These are phyloP conservation scores for Russula ochroleuca DNA, from an alignment of 768 basidiomycete species.

Conservation along the genomic window DNA sequence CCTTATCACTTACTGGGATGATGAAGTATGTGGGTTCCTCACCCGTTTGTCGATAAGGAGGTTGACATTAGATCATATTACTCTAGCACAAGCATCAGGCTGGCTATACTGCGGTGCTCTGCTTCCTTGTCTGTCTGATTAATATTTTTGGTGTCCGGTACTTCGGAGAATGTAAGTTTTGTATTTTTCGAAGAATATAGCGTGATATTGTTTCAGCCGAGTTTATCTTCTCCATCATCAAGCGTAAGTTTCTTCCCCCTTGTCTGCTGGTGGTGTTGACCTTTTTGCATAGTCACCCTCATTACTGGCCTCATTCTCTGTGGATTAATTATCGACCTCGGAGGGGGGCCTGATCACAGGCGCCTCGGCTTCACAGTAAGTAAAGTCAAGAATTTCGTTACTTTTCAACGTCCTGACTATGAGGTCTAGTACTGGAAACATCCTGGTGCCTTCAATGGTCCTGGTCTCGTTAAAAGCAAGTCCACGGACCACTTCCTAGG, in stretches of 20 bases:
- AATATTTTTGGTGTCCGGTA: constrained; percentile 70
- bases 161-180: constrained; percentile 50
- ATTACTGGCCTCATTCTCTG: constrained; percentile 57
- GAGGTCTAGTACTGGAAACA: constrained; percentile 56
- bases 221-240: constrained; percentile 62
- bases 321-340: constrained; percentile 70
- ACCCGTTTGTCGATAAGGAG: neutral
- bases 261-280: constrained; percentile 25
- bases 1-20: constrained; percentile 69
- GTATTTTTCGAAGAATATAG: neutral
- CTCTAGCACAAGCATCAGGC: constrained; percentile 45
- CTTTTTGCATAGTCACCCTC: constrained; percentile 42
- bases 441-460: constrained; percentile 52
- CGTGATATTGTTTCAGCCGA: constrained; percentile 40
- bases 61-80: neutral
- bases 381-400: constrained; percentile 12
- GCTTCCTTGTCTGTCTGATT: constrained; percentile 53
- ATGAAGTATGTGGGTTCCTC: constrained; percentile 40
- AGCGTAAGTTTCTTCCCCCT: constrained; percentile 40
- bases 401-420: neutral
- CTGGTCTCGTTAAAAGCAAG: constrained; percentile 33
- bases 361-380: constrained; percentile 63
- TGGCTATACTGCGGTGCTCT: constrained; percentile 57
- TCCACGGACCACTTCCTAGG: constrained; percentile 44
- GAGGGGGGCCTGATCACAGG: constrained; percentile 66